These are phyloP conservation scores for Epicoccum nigrum DNA, from an alignment of 2,329 filamentous ascomycete species.

Conservation along the genomic window DNA sequence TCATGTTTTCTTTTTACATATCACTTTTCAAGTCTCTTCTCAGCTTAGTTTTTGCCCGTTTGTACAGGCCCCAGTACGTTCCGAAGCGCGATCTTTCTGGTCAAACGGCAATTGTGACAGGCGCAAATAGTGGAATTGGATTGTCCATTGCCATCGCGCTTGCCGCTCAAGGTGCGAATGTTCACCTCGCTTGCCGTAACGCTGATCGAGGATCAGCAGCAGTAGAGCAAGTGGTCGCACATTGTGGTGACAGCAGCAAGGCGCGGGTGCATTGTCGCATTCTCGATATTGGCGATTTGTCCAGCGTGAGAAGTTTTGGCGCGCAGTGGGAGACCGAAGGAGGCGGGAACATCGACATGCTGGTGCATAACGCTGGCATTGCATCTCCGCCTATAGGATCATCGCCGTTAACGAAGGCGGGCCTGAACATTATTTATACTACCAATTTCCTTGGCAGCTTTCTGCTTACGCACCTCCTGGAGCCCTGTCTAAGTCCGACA, in stretches of 20 bases:
- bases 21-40: slow-evolving; percentile 13
- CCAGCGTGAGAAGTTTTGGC: slow-evolving; percentile 22
- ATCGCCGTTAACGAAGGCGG: slow-evolving; percentile 5
- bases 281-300: slow-evolving; percentile 17
- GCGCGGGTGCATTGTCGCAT: slow-evolving; percentile 15
- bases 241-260: background rate
- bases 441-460: slow-evolving; percentile 26
- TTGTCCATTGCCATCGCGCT: slow-evolving; percentile 33
- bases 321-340: slow-evolving; percentile 12
- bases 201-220: slow-evolving; percentile 18
- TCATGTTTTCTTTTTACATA: slow-evolving; percentile 9
- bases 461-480: slow-evolving; percentile 23
- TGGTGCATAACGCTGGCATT: slow-evolving; percentile 28
- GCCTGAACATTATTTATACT: slow-evolving; percentile 15
- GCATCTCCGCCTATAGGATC: background rate
- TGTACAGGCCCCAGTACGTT: slow-evolving; percentile 18
- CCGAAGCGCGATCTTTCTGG: slow-evolving; percentile 41
- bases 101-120: slow-evolving; percentile 57
- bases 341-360: slow-evolving; percentile 18
- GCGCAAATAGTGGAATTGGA: slow-evolving; percentile 59
- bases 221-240: slow-evolving; percentile 7
- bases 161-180: slow-evolving; percentile 21
- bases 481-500: slow-evolving; percentile 3
- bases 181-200: slow-evolving; percentile 25
- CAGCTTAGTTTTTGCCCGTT: slow-evolving; percentile 15